Conservation (phyloP, 2,329 filamentous ascomycete genomes). For the Ceratocystis albifundus region DNA sequence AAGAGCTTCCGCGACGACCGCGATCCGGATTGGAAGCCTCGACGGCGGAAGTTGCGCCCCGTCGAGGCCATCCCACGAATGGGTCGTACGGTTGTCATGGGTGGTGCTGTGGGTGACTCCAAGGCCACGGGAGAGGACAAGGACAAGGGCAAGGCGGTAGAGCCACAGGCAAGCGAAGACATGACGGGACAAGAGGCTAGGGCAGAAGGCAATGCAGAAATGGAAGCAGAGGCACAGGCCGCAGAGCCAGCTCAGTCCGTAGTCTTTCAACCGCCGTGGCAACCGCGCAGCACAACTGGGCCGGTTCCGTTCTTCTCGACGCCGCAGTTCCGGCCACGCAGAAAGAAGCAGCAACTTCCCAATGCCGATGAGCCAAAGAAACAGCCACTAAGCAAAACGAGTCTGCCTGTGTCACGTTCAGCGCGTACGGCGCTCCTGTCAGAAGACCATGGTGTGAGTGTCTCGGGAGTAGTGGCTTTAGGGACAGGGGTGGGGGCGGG, state of each 20-base stretch:
- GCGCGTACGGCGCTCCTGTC: slow-evolving; percentile 20
- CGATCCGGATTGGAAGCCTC: slow-evolving; percentile 32
- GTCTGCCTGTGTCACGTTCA: slow-evolving; percentile 18
- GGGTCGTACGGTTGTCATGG: neutral
- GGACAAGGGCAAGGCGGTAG: neutral
- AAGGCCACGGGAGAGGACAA: neutral
- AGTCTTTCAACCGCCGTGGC: slow-evolving; percentile 28
- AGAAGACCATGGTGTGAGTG: slow-evolving; percentile 21
- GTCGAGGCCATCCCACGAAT: neutral
- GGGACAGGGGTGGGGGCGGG: neutral
- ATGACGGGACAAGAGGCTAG: neutral
- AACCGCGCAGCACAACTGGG: neutral
- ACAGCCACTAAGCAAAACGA: slow-evolving; percentile 12
- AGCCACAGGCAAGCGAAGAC: neutral
- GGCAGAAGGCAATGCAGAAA: too few relatives aligned
- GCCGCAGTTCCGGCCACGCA: slow-evolving; percentile 19
- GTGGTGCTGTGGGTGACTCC: neutral
- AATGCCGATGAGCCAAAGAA: slow-evolving; percentile 2
- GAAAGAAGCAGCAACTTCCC: slow-evolving; percentile 19
- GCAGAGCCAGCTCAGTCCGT: slow-evolving; percentile 27
- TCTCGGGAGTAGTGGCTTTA: slow-evolving; percentile 2
- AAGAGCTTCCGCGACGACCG: slow-evolving; percentile 35
- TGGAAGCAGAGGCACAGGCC: neutral
- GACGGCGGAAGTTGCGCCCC: slow-evolving; percentile 19
- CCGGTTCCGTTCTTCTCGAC: slow-evolving; percentile 20